These are phyloP conservation scores for Glebionis coronaria DNA, from an alignment of 129 eudicot species.

Conservation along the genomic window DNA sequence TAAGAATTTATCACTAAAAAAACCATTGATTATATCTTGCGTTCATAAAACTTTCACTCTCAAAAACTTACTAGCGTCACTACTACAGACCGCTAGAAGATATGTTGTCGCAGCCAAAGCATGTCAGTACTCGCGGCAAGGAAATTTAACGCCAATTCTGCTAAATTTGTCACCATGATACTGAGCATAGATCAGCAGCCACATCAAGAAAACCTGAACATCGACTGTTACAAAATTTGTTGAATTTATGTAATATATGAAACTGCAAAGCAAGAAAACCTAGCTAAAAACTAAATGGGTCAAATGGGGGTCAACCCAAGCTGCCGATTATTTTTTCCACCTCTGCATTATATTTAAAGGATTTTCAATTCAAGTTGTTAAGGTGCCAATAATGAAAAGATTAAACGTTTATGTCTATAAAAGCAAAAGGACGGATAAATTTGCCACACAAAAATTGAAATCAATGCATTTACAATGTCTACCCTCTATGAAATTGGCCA, in stretches of 20 bases:
- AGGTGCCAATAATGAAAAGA: background rate
- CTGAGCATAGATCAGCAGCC: constrained; percentile 20
- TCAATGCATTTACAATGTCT: background rate
- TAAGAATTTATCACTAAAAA: constrained; percentile 9
- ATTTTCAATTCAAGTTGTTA: background rate
- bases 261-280: background rate
- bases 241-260: background rate
- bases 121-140: constrained; percentile 4
- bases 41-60: constrained; percentile 7
- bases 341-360: background rate
- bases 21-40: constrained; percentile 20
- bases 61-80: constrained; percentile 20
- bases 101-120: constrained; percentile 14
- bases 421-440: background rate
- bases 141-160: constrained; percentile 7
- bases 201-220: constrained; percentile 24
- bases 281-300: no score
- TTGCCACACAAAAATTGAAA: background rate
- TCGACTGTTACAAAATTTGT: background rate
- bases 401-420: background rate
- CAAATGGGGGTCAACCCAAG: background rate
- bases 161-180: constrained; percentile 14
- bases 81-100: background rate
- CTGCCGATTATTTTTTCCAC: background rate
- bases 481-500: background rate